These are phyloP conservation scores for Mrakiaceae sp. DNA, from an alignment of 1,284 basidiomycete genomes.

Conservation along the genomic window DNA sequence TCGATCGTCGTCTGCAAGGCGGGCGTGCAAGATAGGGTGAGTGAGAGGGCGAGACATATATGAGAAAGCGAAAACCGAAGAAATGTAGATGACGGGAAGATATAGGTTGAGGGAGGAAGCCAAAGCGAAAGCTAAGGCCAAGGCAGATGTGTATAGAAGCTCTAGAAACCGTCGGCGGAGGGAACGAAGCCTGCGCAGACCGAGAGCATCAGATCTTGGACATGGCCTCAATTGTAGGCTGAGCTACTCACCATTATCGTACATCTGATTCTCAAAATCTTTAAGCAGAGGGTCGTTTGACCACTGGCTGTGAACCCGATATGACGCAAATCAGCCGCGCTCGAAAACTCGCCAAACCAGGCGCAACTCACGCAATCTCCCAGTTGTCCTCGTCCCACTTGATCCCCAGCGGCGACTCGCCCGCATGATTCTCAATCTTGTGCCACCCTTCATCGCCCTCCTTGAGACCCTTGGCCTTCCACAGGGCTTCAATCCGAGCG, in stretches of 20 bases:
- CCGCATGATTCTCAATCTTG: slow-evolving; percentile 6
- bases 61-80: slow-evolving; percentile 22
- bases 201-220: background rate
- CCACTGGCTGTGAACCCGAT: slow-evolving; percentile 2
- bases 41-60: background rate
- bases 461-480: slow-evolving; percentile 6
- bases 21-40: background rate
- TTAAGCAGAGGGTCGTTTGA: slow-evolving; percentile 12
- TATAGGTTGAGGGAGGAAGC: no score
- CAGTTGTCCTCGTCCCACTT: background rate
- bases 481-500: background rate
- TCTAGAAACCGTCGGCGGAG: slow-evolving; percentile 5
- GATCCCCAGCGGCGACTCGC: slow-evolving; percentile 15
- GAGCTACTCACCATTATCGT: background rate
- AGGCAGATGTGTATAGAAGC: slow-evolving; percentile 2
- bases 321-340: background rate
- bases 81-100: slow-evolving; percentile 17
- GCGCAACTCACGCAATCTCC: background rate
- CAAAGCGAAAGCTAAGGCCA: no score
- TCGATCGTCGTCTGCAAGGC: background rate
- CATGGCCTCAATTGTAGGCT: background rate
- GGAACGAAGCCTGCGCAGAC: slow-evolving; percentile 3
- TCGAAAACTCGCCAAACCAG: background rate
- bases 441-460: slow-evolving; percentile 14
- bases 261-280: slow-evolving; percentile 14